Evolutionary conservation across 2,329 filamentous ascomycete genomes (phyloP), one percentile per base, ranked within the genome.

Genomic region (Pseudogymnoascus sp.): DNA sequence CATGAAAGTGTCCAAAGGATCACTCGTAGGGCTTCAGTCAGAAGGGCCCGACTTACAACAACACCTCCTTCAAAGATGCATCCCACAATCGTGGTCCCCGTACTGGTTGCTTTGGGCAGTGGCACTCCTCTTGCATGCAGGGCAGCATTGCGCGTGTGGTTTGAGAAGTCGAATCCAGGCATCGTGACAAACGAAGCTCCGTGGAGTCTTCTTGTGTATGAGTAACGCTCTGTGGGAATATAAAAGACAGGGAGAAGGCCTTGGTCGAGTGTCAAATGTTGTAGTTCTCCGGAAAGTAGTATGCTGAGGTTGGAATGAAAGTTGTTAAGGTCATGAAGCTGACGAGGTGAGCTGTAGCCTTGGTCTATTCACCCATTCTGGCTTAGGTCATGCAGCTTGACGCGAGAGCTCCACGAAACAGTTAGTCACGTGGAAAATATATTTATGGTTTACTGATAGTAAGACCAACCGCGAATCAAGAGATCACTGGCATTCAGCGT

Each of bases 101-200:
- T 99, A 79, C 92, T 97, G 65, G 94, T 99, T 66, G 94, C 94
- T 81, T 97, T 97, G 72, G 95, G 94, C 65, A 97, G 82, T 66
- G 94, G 94, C 61, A 97, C 89, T 70, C 95, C 95, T 78, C 89
- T 87, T 71, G 93, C 91, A 77, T 97, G 93, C 70, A 99, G 86
- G 68, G 93, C 93, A 75, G 89, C 86, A 85, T 99, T 99, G 82
- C 94, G 91, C 85, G 96, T 96, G 86, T 97, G 94, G 84, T 99
- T 99, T 77, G 92, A 95, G 84, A 99, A 99, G 81, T 97, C 92
- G 84, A 97, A 96, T 80, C 92, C 92, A 72, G 90, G 88, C 94
- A 99, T 99, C 72, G 73, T 87, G 78, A 68, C 61, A 41, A n/a
- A 43, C 16, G 59, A 60, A 61, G 23, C 39, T 49, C 21, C 59